A percentile compares a stretch with the other conserved stretches of the same genome.
Evolutionary conservation across 495 filamentous ascomycete species (phyloP).

Genomic region (Cryomyces minteri): DNA sequence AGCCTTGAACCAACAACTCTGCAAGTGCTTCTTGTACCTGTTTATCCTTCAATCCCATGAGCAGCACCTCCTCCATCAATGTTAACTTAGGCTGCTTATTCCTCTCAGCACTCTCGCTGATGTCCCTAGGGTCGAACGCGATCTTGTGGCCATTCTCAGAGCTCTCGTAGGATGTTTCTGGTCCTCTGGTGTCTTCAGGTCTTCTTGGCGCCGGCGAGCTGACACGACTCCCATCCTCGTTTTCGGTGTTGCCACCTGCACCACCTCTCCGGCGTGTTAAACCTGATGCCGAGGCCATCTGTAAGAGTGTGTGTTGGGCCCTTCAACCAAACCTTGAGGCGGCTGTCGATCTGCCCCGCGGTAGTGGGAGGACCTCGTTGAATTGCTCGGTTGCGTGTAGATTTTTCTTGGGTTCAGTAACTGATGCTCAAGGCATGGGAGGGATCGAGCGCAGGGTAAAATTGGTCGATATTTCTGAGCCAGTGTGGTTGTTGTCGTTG

Average conservation of each 20-base stretch:
- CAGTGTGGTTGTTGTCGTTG: too few species aligned
- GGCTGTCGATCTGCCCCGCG: too few species aligned
- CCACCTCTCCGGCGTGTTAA: conserved; percentile 62
- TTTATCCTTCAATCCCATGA: conserved; percentile 94
- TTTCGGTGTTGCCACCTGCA: conserved; percentile 36
- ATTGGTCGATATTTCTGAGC: too few species aligned
- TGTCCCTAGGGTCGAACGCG: conserved; percentile 90
- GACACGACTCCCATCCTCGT: conserved; percentile 41
- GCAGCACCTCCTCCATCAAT: conserved; percentile 91
- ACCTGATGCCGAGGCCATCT: conserved; percentile 15
- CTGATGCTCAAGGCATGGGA: too few species aligned
- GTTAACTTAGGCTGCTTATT: conserved; percentile 97
- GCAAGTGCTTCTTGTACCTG: conserved; percentile 41
- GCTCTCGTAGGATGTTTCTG: conserved; percentile 83
- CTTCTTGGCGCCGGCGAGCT: conserved; percentile 47
- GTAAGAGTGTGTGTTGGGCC: background rate
- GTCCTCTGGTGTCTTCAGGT: conserved; percentile 40
- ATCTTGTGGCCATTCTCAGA: conserved; percentile 97
- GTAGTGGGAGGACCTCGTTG: too few species aligned
- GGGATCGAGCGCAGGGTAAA: too few species aligned
- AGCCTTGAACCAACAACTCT: conserved; percentile 1
- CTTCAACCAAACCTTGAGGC: too few species aligned
- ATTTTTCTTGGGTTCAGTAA: too few species aligned
- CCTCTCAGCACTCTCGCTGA: conserved; percentile 89
- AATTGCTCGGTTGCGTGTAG: too few species aligned